phyloP scores from a whole-genome alignment of 2,329 filamentous ascomycete species.

The Penicillium italicum region DNA sequence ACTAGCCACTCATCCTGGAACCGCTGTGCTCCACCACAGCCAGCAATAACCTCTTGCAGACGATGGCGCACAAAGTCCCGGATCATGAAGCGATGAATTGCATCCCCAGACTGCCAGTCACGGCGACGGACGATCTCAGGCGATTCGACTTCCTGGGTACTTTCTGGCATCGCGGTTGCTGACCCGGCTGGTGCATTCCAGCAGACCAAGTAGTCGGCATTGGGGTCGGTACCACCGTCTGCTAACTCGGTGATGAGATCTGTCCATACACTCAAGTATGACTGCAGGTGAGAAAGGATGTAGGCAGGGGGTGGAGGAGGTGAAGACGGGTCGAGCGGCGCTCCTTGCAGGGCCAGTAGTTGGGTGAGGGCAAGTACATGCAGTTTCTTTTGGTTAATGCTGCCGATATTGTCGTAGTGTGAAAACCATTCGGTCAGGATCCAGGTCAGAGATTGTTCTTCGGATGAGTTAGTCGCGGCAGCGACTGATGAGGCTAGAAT shows the following conservation, averaged over 20 bases:
- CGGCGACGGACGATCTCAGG: constrained; percentile 43
- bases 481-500: constrained; percentile 59
- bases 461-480: constrained; percentile 32
- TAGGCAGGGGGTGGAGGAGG: constrained; percentile 32
- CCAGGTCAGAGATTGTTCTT: constrained; percentile 42
- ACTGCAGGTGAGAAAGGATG: constrained; percentile 45
- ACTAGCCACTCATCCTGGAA: constrained; percentile 44
- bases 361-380: constrained; percentile 46
- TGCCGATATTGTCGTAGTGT: constrained; percentile 49
- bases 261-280: constrained; percentile 47
- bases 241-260: constrained; percentile 45
- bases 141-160: constrained; percentile 35
- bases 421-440: constrained; percentile 48
- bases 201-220: constrained; percentile 43
- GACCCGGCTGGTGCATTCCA: constrained; percentile 31
- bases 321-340: constrained; percentile 28
- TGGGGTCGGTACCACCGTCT: constrained; percentile 40
- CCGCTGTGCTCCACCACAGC: constrained; percentile 41
- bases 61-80: constrained; percentile 44
- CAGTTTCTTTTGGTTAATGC: constrained; percentile 47
- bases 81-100: constrained; percentile 44
- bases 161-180: constrained; percentile 30
- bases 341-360: constrained; percentile 40
- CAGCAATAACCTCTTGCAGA: constrained; percentile 38
- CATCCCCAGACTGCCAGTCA: constrained; percentile 40